A percentile compares a stretch with the other conserved stretches of the same genome.
Evolutionary conservation across 441 rosid genomes (phyloP).

Genomic region (Rhodomyrtus psidioides): DNA sequence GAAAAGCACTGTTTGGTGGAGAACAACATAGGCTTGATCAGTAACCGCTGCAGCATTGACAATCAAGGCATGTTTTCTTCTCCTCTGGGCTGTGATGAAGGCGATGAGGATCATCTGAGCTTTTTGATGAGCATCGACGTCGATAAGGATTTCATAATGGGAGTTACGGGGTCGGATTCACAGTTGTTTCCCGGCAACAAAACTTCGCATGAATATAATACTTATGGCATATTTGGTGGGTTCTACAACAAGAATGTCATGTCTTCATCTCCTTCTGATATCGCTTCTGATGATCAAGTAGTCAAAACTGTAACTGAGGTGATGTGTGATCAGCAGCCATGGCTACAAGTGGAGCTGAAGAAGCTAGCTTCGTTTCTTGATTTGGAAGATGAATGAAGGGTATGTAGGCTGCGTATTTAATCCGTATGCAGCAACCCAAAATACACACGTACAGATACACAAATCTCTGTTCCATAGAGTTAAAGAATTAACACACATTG

Average conservation of each 20-base stretch:
- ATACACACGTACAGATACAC: too few species aligned
- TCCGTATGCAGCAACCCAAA: too few species aligned
- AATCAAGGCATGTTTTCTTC: neutral
- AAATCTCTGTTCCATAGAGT: too few species aligned
- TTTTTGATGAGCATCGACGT: neutral
- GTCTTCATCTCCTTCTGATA: neutral
- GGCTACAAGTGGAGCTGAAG: neutral
- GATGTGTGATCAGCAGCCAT: neutral
- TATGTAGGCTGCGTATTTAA: too few species aligned
- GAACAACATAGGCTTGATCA: neutral
- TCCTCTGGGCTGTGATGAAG: neutral
- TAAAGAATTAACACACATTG: too few species aligned
- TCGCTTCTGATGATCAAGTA: neutral
- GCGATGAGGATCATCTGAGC: neutral
- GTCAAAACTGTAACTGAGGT: neutral
- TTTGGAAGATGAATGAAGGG: neutral
- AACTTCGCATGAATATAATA: neutral
- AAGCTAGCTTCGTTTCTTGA: constrained; percentile 3
- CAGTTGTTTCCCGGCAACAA: neutral
- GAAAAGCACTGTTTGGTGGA: neutral
- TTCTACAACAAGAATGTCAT: neutral
- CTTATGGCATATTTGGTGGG: neutral
- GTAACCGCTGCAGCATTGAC: neutral
- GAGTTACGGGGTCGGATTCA: neutral
- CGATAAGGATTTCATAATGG: neutral